Evolutionary conservation across 108 stramenopile genomes (phyloP).

Genomic region (Craspedostauros australis): DNA sequence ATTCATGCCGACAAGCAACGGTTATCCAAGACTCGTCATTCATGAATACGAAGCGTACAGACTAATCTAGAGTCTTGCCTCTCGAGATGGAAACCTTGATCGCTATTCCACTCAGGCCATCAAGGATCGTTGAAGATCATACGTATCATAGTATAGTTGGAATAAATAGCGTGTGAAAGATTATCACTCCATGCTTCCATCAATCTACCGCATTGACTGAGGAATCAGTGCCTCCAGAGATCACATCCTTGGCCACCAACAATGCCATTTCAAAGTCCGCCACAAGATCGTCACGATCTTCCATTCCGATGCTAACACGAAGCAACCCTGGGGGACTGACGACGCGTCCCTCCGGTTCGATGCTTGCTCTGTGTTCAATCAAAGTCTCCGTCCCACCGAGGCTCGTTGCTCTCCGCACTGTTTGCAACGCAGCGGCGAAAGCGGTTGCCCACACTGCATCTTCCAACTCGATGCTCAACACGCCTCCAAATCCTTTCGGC

Average conservation of each 20-base stretch:
- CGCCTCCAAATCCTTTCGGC: constrained; percentile 65
- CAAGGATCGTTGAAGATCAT: too few species aligned
- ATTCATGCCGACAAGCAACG: too few species aligned
- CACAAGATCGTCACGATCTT: constrained; percentile 71
- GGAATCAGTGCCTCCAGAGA: too few species aligned
- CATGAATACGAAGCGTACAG: too few species aligned
- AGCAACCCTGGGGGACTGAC: constrained; percentile 81
- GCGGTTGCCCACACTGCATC: constrained; percentile 62
- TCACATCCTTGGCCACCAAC: constrained; percentile 21
- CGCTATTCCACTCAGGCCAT: too few species aligned
- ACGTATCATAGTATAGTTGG: too few species aligned
- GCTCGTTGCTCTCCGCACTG: constrained; percentile 82
- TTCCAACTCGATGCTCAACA: constrained; percentile 83
- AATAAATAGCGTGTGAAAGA: too few species aligned
- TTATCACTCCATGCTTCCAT: too few species aligned
- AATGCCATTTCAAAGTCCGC: constrained; percentile 76
- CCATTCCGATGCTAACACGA: constrained; percentile 85
- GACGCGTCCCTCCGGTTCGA: constrained; percentile 71
- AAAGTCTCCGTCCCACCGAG: constrained; percentile 96
- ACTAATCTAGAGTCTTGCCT: too few species aligned
- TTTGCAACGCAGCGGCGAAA: constrained; percentile 65
- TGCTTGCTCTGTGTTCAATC: constrained; percentile 88
- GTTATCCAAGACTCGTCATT: too few species aligned
- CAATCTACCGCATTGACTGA: too few species aligned
- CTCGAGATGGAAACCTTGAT: too few species aligned